Evolutionary conservation across 257 asterid genomes (phyloP).

Genomic region (Solanum peruvianum): DNA sequence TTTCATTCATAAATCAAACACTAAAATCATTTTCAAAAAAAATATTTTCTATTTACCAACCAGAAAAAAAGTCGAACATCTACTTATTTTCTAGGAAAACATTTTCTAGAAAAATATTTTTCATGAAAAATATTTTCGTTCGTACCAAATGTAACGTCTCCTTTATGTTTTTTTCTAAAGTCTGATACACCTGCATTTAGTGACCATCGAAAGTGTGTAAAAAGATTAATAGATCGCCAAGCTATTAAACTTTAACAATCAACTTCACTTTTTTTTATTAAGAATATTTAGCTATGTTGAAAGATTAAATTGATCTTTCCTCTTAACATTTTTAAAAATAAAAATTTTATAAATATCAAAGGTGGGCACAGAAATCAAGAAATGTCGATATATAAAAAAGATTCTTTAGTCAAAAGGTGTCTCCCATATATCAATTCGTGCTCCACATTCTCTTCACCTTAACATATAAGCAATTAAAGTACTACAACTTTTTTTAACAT

Average conservation of each 20-base stretch:
- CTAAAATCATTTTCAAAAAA: no score
- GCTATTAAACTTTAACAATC: neutral
- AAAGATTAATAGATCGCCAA: neutral
- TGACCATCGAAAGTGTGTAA: neutral
- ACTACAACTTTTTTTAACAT: neutral
- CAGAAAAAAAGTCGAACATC: no score
- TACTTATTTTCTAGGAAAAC: no score
- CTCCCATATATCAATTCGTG: neutral
- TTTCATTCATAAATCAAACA: no score
- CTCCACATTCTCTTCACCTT: constrained; percentile 25
- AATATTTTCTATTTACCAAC: no score
- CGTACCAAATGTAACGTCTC: neutral
- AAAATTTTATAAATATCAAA: neutral
- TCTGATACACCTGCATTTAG: neutral
- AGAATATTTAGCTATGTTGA: neutral
- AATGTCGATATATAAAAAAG: neutral
- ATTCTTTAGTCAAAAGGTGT: constrained; percentile 30
- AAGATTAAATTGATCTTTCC: neutral
- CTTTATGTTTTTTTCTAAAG: neutral
- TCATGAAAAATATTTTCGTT: no score
- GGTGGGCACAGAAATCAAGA: neutral
- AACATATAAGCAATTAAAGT: constrained; percentile 51
- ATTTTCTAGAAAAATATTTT: no score
- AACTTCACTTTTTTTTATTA: neutral
- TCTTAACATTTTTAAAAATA: neutral